phyloP scores from a whole-genome alignment of 1,139 yeast genomes.

The Meyerozyma athensensis region DNA sequence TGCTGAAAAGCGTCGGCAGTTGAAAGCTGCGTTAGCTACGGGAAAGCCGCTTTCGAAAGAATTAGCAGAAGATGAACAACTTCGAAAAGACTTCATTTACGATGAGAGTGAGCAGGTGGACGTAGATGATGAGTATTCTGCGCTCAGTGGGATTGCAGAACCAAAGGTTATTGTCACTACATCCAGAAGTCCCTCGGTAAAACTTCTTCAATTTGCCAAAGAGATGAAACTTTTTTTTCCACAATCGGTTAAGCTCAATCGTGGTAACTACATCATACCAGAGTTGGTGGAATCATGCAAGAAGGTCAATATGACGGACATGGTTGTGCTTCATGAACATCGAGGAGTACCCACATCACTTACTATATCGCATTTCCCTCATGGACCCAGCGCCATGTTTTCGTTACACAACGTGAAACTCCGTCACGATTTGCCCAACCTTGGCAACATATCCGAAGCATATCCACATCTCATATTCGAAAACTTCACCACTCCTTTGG shows the following conservation, averaged over 20 bases:
- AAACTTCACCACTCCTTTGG: conserved; percentile 79
- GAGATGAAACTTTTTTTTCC: conserved; percentile 89
- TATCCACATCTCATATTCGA: conserved; percentile 94
- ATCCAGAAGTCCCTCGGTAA: conserved; percentile 83
- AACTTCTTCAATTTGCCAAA: conserved; percentile 85
- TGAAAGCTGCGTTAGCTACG: conserved; percentile 82
- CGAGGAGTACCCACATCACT: conserved; percentile 96
- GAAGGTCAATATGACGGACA: conserved; percentile 64
- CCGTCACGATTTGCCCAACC: conserved; percentile 84
- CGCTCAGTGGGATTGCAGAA: conserved; percentile 80
- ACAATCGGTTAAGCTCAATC: conserved; percentile 78
- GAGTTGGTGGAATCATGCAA: conserved; percentile 82
- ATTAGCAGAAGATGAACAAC: conserved; percentile 76
- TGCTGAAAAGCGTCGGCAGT: conserved; percentile 79
- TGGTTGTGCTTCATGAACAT: conserved; percentile 87
- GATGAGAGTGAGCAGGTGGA: conserved; percentile 70
- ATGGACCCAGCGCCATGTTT: conserved; percentile 95
- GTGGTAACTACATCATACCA: conserved; percentile 90
- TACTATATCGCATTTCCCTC: conserved; percentile 93
- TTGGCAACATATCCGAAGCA: conserved; percentile 86
- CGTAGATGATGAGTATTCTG: conserved; percentile 86
- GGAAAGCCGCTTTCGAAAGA: conserved; percentile 91
- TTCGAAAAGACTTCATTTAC: conserved; percentile 77
- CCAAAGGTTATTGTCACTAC: conserved; percentile 95
- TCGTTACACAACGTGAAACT: conserved; percentile 91